A percentile compares a stretch with the other conserved stretches of the same genome.
Evolutionary conservation across 1,284 basidiomycete species (phyloP).

Genomic region (Flammula alnicola): DNA sequence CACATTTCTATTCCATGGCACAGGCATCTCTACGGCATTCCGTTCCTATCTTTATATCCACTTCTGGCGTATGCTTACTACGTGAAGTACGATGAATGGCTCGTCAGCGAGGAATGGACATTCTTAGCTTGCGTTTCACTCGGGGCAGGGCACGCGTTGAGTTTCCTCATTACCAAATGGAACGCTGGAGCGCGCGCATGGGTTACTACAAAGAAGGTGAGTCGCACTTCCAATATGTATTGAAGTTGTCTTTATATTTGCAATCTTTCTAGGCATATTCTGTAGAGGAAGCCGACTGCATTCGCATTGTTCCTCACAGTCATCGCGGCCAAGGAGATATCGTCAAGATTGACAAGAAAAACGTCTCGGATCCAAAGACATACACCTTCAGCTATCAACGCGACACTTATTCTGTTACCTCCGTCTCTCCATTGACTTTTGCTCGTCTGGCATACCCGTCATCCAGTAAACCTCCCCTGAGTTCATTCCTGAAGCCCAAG

Average conservation of each 20-base stretch:
- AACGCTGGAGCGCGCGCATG: slow-evolving; percentile 79
- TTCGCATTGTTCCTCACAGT: slow-evolving; percentile 83
- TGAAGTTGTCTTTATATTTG: slow-evolving; percentile 1
- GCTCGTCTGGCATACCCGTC: slow-evolving; percentile 90
- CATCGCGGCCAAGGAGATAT: slow-evolving; percentile 95
- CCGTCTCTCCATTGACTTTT: slow-evolving; percentile 69
- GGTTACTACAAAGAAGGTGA: slow-evolving; percentile 75
- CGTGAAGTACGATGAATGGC: slow-evolving; percentile 88
- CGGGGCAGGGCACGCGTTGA: slow-evolving; percentile 88
- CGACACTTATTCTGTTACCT: slow-evolving; percentile 87
- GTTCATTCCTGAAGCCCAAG: slow-evolving; percentile 64
- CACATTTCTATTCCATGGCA: slow-evolving; percentile 82
- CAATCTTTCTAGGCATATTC: slow-evolving; percentile 56
- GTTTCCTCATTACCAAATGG: slow-evolving; percentile 93
- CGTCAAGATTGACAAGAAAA: slow-evolving; percentile 74
- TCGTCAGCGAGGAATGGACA: slow-evolving; percentile 94
- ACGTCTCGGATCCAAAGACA: slow-evolving; percentile 56
- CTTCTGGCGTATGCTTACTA: slow-evolving; percentile 92
- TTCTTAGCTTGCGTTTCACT: slow-evolving; percentile 91
- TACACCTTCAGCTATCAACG: slow-evolving; percentile 96
- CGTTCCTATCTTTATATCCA: slow-evolving; percentile 88
- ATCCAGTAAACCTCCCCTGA: slow-evolving; percentile 73
- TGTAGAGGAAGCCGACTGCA: slow-evolving; percentile 76
- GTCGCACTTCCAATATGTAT: slow-evolving; percentile 18
- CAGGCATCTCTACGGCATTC: slow-evolving; percentile 82